Evolutionary conservation across 139 green algal genomes (phyloP).

Genomic region (Haematococcus lacustris): DNA sequence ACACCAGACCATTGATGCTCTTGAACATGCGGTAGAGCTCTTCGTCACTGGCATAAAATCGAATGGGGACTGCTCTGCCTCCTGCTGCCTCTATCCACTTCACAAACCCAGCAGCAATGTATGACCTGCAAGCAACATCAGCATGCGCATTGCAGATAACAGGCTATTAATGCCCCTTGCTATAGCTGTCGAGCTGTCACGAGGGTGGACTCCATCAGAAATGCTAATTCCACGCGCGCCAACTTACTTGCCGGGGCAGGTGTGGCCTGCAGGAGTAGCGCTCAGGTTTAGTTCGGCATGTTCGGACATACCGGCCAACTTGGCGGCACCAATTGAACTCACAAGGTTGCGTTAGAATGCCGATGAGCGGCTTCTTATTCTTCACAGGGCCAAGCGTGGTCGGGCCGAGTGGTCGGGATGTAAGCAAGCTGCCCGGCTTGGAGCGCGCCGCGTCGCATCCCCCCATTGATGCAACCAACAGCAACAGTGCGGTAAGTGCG

Average conservation of each 20-base stretch:
- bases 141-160: not conserved
- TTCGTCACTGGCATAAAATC: conserved; percentile 15
- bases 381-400: too few species aligned
- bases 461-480: too few species aligned
- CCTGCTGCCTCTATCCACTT: conserved; percentile 23
- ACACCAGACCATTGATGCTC: conserved; percentile 68
- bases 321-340: not conserved
- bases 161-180: not conserved
- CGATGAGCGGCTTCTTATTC: conserved; percentile 13
- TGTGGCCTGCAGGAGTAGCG: not conserved
- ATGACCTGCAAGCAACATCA: conserved; percentile 2
- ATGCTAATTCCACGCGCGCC: not conserved
- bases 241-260: conserved; percentile 5
- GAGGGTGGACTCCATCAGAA: not conserved
- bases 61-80: conserved; percentile 15
- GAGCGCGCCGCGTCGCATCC: too few species aligned
- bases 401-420: too few species aligned
- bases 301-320: not conserved
- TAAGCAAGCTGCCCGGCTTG: too few species aligned
- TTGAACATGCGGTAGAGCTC: conserved; percentile 75
- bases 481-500: too few species aligned
- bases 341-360: conserved; percentile 21
- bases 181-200: not conserved
- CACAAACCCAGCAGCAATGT: conserved; percentile 23
- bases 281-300: not conserved